Conservation (phyloP, 139 green algal genomes). For the Picocystis salinarum region DNA sequence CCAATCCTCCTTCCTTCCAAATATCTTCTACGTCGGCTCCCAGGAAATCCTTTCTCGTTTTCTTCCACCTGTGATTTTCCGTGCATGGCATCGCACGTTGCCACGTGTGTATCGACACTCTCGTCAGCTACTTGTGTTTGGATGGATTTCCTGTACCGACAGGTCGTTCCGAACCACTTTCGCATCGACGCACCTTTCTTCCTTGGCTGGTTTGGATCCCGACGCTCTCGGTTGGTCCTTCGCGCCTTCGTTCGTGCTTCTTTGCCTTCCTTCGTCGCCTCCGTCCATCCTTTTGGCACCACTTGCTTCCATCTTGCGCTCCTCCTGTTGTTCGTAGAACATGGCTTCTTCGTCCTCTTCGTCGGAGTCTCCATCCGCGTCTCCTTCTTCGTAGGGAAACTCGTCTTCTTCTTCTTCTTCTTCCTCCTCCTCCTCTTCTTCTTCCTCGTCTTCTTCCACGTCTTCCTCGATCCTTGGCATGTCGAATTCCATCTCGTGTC, state of each 20-base stretch:
- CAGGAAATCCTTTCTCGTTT: slow-evolving; percentile 10
- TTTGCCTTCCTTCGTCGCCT: neutral
- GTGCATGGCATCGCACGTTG: neutral
- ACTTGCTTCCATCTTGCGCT: neutral
- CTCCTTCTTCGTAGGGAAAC: neutral
- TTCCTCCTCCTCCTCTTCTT: neutral
- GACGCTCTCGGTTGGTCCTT: neutral
- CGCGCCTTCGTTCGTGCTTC: neutral
- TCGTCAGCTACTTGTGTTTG: too few relatives aligned
- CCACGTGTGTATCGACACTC: too few relatives aligned
- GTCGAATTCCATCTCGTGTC: too few relatives aligned
- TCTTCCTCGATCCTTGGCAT: too few relatives aligned
- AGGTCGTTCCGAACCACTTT: too few relatives aligned
- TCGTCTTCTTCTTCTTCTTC: neutral
- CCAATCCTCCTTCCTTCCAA: slow-evolving; percentile 27
- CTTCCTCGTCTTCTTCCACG: neutral
- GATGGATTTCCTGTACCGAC: too few relatives aligned
- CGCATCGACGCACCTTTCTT: too few relatives aligned
- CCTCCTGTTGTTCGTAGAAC: slow-evolving; percentile 15
- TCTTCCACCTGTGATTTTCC: neutral
- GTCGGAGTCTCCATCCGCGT: slow-evolving; percentile 8
- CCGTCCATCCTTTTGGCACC: too few relatives aligned
- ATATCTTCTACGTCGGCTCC: slow-evolving; percentile 29
- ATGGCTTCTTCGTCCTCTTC: slow-evolving; percentile 15
- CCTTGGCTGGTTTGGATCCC: neutral